phyloP scores from a whole-genome alignment of 352 stramenopile species.

The Achlya hypogyna region DNA sequence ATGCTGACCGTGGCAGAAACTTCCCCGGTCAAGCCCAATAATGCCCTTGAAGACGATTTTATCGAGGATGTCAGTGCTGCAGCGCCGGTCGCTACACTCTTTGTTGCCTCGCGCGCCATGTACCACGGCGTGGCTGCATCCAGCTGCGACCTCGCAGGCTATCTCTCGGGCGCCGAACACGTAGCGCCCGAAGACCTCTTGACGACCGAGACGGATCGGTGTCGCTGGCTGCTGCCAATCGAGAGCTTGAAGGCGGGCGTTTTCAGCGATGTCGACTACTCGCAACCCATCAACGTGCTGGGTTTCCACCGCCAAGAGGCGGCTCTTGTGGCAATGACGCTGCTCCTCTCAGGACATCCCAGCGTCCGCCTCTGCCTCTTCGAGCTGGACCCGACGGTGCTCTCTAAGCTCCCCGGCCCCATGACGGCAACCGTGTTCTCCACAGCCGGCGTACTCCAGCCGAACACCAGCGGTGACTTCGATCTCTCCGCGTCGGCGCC shows the following conservation, averaged over 20 bases:
- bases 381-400: constrained; percentile 26
- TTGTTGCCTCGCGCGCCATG: background rate
- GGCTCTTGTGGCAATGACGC: constrained; percentile 45
- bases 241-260: background rate
- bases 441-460: constrained; percentile 31
- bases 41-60: constrained; percentile 2
- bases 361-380: constrained; percentile 17
- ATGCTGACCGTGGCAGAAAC: constrained; percentile 8
- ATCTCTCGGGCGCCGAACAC: background rate
- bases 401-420: constrained; percentile 29
- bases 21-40: background rate
- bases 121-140: background rate
- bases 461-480: constrained; percentile 37
- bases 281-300: constrained; percentile 35
- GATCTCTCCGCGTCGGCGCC: constrained; percentile 37
- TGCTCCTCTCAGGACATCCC: constrained; percentile 7
- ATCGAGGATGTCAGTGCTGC: background rate
- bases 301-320: constrained; percentile 37
- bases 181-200: background rate
- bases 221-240: background rate
- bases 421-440: constrained; percentile 41
- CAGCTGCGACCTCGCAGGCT: background rate
- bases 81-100: background rate
- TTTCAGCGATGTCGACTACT: constrained; percentile 25
- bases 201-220: background rate